Conservation (phyloP, 257 asterid genomes). For the Henckelia pumila region DNA sequence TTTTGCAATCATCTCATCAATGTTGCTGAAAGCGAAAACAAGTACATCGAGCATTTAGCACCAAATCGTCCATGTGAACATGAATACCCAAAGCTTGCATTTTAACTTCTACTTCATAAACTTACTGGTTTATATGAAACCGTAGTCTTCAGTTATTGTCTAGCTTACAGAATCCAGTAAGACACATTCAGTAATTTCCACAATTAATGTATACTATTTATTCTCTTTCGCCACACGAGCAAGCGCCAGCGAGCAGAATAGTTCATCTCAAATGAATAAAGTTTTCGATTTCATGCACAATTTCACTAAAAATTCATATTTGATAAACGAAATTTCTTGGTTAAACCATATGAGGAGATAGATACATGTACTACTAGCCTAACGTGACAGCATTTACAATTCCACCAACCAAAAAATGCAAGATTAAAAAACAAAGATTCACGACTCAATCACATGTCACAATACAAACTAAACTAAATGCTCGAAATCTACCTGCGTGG, state of each 20-base stretch:
- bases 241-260: background rate
- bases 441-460: background rate
- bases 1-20: constrained; percentile 78
- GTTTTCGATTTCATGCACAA: background rate
- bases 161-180: background rate
- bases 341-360: background rate
- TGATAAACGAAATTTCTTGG: background rate
- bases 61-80: constrained; percentile 4
- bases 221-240: background rate
- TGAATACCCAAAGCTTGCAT: background rate
- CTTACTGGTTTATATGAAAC: background rate
- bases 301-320: background rate
- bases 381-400: background rate
- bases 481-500: constrained; percentile 49
- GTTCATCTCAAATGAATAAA: background rate
- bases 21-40: constrained; percentile 48
- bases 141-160: background rate
- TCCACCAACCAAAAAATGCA: background rate
- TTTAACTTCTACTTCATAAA: background rate
- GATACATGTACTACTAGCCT: background rate
- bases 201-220: no score
- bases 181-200: background rate
- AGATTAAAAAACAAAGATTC: background rate
- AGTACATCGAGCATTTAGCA: background rate
- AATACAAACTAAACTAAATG: background rate